Evolutionary conservation across 768 basidiomycete genomes (phyloP), one percentile per base, ranked within the genome.

Genomic region (Boletus vinaceobasis): DNA sequence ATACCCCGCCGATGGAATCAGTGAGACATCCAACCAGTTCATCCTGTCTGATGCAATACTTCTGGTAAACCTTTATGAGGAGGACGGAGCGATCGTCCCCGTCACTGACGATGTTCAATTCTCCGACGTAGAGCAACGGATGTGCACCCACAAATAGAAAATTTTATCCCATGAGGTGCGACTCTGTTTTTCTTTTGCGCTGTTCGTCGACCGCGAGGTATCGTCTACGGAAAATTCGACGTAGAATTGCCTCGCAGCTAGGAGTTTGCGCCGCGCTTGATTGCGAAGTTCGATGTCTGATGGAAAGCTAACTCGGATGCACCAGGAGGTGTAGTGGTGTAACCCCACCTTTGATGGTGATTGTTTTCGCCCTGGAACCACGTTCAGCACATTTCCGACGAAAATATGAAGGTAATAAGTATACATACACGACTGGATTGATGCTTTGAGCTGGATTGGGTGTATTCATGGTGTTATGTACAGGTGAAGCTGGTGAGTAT

Each of bases 141-240:
- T 4, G 17, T 43, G 10, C 8, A 64, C 61, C 13, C 15, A 63
- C 61, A 63, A 63, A 45, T 53, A 64, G 1, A 63, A 43, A 5
- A 9, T 52, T 9, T 63, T 54, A 29, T 57, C 37, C 61, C 61
- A 63, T 29, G 39, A 51, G 1, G 39, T 39, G 9, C 35, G 4
- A 37, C 46, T 51, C 26, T 48, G 31, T 37, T 37, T 61, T 43
- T 64, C 61, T 11, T 45, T 64, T 27, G 39, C 50, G 23, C 0
- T 14, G 38, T 50, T 57, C 55, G 61, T 63, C 14, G 62, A 53
- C 17, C 62, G 59, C 0, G 31, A 46, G 31, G 52, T 61, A 40
- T 44, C 23, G 27, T 37, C 54, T 17, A 63, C 49, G 1, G 26
- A 46, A 46, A 63, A 37, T 43, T 39, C 62, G 29, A 63, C 36